Conservation (phyloP, 1,139 yeast species). For the Candida sp. region DNA sequence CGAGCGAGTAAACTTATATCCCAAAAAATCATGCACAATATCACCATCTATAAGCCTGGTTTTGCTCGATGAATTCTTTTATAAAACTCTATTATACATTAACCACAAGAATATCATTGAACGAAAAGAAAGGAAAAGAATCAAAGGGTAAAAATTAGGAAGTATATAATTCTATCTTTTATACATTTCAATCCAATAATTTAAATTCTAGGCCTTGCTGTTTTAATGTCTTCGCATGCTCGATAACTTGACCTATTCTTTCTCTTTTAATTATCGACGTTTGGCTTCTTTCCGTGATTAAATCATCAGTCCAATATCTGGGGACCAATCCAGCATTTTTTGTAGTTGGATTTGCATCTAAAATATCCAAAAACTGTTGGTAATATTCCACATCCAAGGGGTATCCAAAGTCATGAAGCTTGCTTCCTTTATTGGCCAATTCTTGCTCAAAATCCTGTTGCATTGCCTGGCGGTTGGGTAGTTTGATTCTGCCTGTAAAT, state of each 20-base stretch:
- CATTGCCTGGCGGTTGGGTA: conserved; percentile 36
- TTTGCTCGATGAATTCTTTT: background rate
- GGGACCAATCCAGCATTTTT: conserved; percentile 21
- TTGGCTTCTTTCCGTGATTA: conserved; percentile 13
- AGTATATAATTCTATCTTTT: too few relatives aligned
- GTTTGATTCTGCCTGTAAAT: conserved; percentile 32
- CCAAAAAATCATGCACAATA: background rate
- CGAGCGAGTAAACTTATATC: too few relatives aligned
- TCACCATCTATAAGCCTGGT: background rate
- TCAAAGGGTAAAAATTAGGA: too few relatives aligned
- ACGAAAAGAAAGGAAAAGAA: too few relatives aligned
- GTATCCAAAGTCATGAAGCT: conserved; percentile 24
- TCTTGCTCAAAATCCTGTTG: conserved; percentile 15
- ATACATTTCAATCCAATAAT: conserved; percentile 3
- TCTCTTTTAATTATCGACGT: conserved; percentile 16
- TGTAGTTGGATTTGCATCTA: conserved; percentile 12
- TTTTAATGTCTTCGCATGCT: conserved; percentile 17
- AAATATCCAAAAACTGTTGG: conserved; percentile 17
- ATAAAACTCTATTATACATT: background rate
- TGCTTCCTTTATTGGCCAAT: conserved; percentile 18
- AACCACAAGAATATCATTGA: too few relatives aligned
- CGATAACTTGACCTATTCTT: conserved; percentile 15
- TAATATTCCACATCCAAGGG: conserved; percentile 32
- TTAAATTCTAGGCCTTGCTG: conserved; percentile 13
- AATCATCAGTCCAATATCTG: conserved; percentile 20